Conservation (phyloP, 805 yeast genomes). For the Aciculoconidium aculeatum region DNA sequence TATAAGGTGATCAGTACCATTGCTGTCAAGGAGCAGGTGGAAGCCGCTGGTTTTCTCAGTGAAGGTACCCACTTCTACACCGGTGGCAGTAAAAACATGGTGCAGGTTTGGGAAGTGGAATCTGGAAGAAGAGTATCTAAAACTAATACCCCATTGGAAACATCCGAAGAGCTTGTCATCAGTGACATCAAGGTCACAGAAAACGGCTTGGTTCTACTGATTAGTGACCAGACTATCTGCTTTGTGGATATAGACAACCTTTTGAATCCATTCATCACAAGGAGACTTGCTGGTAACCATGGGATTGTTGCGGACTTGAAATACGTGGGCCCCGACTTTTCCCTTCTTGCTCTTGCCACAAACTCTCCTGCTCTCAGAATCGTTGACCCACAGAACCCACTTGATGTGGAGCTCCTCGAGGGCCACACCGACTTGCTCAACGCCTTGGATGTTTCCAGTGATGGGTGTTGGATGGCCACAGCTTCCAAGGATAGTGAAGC, state of each 20-base stretch:
- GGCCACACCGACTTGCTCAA: constrained; percentile 87
- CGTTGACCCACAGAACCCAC: constrained; percentile 53
- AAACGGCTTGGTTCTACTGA: constrained; percentile 42
- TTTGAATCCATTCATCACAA: constrained; percentile 22
- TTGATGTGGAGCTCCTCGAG: constrained; percentile 59
- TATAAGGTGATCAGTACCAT: constrained; percentile 58
- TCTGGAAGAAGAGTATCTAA: constrained; percentile 43
- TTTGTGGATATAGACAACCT: constrained; percentile 30
- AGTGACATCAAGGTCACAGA: constrained; percentile 47
- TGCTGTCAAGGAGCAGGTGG: constrained; percentile 69
- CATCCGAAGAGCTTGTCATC: constrained; percentile 69
- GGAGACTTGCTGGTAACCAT: constrained; percentile 83
- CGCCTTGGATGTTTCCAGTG: constrained; percentile 66
- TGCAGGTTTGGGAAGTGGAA: constrained; percentile 57
- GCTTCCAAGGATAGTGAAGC: constrained; percentile 88
- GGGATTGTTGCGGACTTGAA: constrained; percentile 91
- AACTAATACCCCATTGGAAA: constrained; percentile 43
- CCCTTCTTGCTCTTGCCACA: constrained; percentile 77
- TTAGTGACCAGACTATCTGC: constrained; percentile 81
- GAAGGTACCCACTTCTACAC: constrained; percentile 43
- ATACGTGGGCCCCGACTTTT: constrained; percentile 59
- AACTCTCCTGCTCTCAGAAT: constrained; percentile 86
- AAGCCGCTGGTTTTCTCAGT: constrained; percentile 56
- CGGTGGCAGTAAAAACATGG: constrained; percentile 73
- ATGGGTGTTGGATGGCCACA: constrained; percentile 87